A percentile compares a stretch with the other conserved stretches of the same genome.
Evolutionary conservation across 352 stramenopile species (phyloP).

Genomic region (Elongisporangium prolatum): DNA sequence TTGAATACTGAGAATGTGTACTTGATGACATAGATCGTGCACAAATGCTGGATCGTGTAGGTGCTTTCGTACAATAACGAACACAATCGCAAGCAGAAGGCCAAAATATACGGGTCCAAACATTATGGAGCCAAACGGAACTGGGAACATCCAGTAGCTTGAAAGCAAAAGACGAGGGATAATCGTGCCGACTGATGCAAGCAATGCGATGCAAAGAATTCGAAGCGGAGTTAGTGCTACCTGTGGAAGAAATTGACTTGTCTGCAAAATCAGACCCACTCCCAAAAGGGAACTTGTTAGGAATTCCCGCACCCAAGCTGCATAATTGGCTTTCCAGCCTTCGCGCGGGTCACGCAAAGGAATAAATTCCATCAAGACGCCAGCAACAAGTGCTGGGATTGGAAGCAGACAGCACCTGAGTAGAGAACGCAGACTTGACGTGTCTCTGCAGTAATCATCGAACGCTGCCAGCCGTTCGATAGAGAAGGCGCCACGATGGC

Average conservation of each 20-base stretch:
- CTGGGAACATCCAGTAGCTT: background rate
- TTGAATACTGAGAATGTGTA: background rate
- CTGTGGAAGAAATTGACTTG: background rate
- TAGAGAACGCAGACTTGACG: background rate
- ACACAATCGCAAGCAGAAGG: background rate
- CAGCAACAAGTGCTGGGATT: background rate
- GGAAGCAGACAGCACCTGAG: background rate
- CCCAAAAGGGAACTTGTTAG: background rate
- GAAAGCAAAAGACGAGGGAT: background rate
- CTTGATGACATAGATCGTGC: background rate
- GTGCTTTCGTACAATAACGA: background rate
- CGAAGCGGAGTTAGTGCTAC: background rate
- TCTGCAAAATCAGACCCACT: background rate
- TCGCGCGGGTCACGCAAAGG: background rate
- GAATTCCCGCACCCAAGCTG: background rate
- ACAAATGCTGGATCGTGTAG: background rate
- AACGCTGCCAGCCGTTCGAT: background rate
- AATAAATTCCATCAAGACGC: background rate
- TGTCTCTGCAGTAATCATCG: background rate
- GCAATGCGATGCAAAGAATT: background rate
- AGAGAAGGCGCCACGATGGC: background rate
- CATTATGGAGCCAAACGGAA: background rate
- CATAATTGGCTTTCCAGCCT: background rate
- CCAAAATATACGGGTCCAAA: background rate
- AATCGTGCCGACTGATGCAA: background rate